These are phyloP conservation scores for Saccharomycopsis amapae DNA, from an alignment of 805 yeast species.

Conservation along the genomic window DNA sequence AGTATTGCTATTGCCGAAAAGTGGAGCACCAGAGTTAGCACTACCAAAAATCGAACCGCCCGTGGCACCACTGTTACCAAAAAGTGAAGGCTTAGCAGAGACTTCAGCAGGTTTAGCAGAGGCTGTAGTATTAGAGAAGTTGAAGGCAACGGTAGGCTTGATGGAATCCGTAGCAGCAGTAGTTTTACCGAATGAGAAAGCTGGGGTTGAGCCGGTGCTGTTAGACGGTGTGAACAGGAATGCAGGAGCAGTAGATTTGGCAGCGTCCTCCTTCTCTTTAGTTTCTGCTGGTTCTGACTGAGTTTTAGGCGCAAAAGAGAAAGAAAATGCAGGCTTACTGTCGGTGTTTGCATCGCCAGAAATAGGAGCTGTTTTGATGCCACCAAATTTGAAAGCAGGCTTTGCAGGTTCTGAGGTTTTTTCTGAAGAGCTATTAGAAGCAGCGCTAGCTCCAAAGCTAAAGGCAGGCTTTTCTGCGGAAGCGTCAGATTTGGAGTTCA, in stretches of 20 bases:
- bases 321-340: no score
- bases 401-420: background rate
- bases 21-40: no score
- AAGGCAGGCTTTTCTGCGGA: conserved; percentile 1
- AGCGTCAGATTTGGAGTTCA: background rate
- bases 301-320: background rate
- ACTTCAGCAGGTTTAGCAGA: background rate
- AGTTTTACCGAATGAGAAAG: conserved; percentile 6
- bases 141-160: conserved; percentile 3
- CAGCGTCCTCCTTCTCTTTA: background rate
- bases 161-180: background rate
- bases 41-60: background rate
- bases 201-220: conserved; percentile 3
- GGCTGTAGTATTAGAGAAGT: conserved; percentile 1
- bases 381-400: conserved; percentile 4
- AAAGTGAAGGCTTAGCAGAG: background rate
- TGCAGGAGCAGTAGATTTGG: conserved; percentile 14
- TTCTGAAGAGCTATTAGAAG: background rate
- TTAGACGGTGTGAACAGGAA: conserved; percentile 18
- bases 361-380: background rate
- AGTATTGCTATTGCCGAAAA: background rate
- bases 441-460: background rate
- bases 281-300: background rate
- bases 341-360: no score
- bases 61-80: background rate